Evolutionary conservation across 176 grass and related monocot genomes (phyloP).

Genomic region (Melocanna baccifera): DNA sequence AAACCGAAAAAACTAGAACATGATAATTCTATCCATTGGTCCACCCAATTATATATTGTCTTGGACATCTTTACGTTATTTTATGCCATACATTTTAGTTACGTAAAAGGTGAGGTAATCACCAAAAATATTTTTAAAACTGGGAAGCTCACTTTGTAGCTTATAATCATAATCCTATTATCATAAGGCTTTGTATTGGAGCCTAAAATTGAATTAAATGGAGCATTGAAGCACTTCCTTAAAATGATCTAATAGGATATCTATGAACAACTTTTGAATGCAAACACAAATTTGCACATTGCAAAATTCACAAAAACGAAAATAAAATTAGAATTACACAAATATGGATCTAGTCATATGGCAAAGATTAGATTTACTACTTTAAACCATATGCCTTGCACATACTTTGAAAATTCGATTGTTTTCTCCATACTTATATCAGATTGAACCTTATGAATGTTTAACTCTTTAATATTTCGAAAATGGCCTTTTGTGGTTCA

Average conservation of each 20-base stretch:
- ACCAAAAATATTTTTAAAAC: background rate
- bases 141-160: too few relatives aligned
- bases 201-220: background rate
- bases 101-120: background rate
- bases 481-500: background rate
- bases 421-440: background rate
- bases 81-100: background rate
- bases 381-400: background rate
- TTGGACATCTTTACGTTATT: background rate
- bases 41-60: background rate
- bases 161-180: too few relatives aligned
- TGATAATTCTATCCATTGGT: background rate
- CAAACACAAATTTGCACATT: background rate
- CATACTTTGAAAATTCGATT: background rate
- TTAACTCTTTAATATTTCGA: background rate
- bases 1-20: too few relatives aligned
- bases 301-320: background rate
- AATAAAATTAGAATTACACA: background rate
- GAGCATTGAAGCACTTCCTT: background rate
- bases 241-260: background rate
- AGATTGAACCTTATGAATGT: background rate
- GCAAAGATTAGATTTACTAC: background rate
- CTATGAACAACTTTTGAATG: background rate
- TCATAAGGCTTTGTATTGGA: background rate
- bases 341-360: background rate